phyloP scores from a whole-genome alignment of 1,139 yeast genomes.

The Arxiozyma slooffiae region DNA sequence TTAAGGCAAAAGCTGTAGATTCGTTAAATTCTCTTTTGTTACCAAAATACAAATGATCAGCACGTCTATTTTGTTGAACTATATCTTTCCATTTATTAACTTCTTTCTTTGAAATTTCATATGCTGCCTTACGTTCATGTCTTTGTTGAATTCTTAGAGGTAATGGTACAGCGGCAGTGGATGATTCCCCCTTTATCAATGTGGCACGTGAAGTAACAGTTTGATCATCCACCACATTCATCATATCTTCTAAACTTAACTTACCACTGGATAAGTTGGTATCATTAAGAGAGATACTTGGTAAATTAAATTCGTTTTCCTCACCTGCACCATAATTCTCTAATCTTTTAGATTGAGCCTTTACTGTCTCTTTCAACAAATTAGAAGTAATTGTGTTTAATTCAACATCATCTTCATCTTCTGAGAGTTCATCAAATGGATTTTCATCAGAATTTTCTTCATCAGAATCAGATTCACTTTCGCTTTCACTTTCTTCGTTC shows the following conservation, averaged over 20 bases:
- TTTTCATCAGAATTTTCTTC: constrained; percentile 23
- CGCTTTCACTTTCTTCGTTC: constrained; percentile 2
- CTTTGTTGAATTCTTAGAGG: constrained; percentile 80
- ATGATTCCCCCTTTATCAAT: constrained; percentile 38
- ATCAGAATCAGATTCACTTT: constrained; percentile 23
- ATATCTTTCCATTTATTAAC: constrained; percentile 83
- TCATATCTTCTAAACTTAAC: constrained; percentile 65
- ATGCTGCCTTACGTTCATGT: constrained; percentile 83
- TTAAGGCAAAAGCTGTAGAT: constrained; percentile 46
- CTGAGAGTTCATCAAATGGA: constrained; percentile 32
- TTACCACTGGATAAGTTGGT: constrained; percentile 31
- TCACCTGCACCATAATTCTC: constrained; percentile 36
- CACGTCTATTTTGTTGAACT: constrained; percentile 67
- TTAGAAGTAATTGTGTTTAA: constrained; percentile 30
- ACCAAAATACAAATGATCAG: constrained; percentile 73
- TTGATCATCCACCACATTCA: constrained; percentile 48
- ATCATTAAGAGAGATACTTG: constrained; percentile 31
- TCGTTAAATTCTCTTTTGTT: constrained; percentile 36
- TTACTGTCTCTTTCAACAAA: constrained; percentile 27
- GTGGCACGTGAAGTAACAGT: constrained; percentile 40
- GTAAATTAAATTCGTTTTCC: constrained; percentile 66
- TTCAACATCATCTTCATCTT: constrained; percentile 34
- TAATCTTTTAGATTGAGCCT: constrained; percentile 41
- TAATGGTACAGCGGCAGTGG: constrained; percentile 63
- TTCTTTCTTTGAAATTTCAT: constrained; percentile 77